phyloP scores from a whole-genome alignment of 2,329 filamentous ascomycete species.

The Pseudocercospora musae region DNA sequence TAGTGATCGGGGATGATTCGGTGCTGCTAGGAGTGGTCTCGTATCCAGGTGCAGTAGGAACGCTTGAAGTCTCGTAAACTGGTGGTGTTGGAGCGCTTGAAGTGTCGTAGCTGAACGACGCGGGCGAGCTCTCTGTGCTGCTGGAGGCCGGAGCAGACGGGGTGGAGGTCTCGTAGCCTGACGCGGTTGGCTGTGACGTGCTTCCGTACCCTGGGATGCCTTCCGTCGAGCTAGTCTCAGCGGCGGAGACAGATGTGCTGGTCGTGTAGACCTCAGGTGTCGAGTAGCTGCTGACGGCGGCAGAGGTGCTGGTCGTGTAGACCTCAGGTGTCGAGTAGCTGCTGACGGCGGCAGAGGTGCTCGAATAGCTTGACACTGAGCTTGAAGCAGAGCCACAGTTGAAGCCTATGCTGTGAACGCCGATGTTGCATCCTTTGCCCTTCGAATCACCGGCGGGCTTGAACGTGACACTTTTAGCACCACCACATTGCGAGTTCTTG shows the following conservation, averaged over 20 bases:
- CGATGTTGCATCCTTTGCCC: conserved; percentile 58
- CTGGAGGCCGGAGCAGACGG: conserved; percentile 4
- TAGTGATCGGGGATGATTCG: conserved; percentile 10
- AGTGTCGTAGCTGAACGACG: conserved; percentile 8
- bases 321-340: conserved; percentile 18
- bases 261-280: conserved; percentile 22
- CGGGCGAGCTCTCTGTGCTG: conserved; percentile 23
- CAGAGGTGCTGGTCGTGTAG: conserved; percentile 23
- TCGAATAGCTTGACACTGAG: conserved; percentile 31
- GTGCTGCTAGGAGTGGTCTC: conserved; percentile 14
- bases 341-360: conserved; percentile 20
- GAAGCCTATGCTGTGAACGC: conserved; percentile 71
- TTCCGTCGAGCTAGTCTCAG: conserved; percentile 13
- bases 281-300: conserved; percentile 8
- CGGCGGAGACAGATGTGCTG: conserved; percentile 21
- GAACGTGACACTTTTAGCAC: conserved; percentile 77
- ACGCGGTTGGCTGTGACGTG: not conserved
- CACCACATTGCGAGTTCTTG: conserved; percentile 86
- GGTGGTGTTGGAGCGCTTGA: conserved; percentile 6
- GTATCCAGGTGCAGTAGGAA: not conserved
- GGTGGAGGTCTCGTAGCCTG: conserved; percentile 1
- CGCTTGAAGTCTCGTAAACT: not conserved
- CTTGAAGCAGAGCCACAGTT: conserved; percentile 57
- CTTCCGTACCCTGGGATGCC: not conserved
- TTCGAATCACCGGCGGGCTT: conserved; percentile 40